Conservation (phyloP, 805 yeast genomes). For the Saturnispora mendoncae region DNA sequence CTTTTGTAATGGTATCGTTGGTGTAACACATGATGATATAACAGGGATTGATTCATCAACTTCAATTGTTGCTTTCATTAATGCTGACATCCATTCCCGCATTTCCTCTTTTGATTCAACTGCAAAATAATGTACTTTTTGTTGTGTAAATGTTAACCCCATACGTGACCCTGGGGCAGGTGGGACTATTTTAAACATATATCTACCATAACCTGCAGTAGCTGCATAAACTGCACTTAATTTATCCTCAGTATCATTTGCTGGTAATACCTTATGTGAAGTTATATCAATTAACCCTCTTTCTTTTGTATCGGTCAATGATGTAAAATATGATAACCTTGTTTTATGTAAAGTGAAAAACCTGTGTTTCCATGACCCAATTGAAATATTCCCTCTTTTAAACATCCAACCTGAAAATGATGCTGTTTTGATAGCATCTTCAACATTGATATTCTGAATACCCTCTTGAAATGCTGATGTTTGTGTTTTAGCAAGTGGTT, state of each 20-base stretch:
- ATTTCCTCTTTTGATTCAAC: conserved; percentile 86
- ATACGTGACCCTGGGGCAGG: conserved; percentile 97
- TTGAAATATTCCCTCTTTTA: conserved; percentile 75
- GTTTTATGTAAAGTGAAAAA: conserved; percentile 87
- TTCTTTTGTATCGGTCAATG: conserved; percentile 71
- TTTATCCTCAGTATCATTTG: conserved; percentile 70
- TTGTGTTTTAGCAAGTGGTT: conserved; percentile 39
- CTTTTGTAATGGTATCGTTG: conserved; percentile 80
- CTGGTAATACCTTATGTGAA: conserved; percentile 83
- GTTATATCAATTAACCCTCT: conserved; percentile 93
- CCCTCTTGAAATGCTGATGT: conserved; percentile 88
- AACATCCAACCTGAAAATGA: conserved; percentile 92
- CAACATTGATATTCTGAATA: conserved; percentile 63
- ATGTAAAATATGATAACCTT: conserved; percentile 76
- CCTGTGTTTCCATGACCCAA: conserved; percentile 88
- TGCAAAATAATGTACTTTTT: conserved; percentile 91
- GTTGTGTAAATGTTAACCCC: conserved; percentile 94
- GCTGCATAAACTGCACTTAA: conserved; percentile 79
- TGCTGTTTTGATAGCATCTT: conserved; percentile 67
- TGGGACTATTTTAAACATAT: conserved; percentile 86
- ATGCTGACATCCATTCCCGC: conserved; percentile 91
- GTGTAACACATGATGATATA: conserved; percentile 85
- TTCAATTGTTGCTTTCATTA: conserved; percentile 94
- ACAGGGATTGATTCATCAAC: conserved; percentile 89
- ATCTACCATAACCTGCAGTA: conserved; percentile 87